Evolutionary conservation across 768 basidiomycete genomes (phyloP).

Genomic region (Tephrocybe sp.): DNA sequence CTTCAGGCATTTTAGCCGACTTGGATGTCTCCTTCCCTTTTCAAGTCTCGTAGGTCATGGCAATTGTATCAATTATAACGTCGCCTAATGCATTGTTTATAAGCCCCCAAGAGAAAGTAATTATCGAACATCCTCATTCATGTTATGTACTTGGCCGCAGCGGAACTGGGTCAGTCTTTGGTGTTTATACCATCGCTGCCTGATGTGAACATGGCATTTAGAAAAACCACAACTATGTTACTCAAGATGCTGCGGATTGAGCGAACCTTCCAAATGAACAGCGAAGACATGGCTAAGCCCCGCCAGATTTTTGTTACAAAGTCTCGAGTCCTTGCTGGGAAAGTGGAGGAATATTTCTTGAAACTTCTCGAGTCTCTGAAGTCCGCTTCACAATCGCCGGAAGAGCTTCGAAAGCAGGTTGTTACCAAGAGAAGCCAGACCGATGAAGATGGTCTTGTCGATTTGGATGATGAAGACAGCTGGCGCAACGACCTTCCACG

Average conservation of each 20-base stretch:
- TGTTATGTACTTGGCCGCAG: slow-evolving; percentile 70
- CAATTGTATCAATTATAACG: background rate
- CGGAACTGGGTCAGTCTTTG: slow-evolving; percentile 59
- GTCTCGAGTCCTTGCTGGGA: slow-evolving; percentile 60
- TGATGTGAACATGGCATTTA: slow-evolving; percentile 20
- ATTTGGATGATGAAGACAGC: slow-evolving; percentile 41
- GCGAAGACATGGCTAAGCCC: slow-evolving; percentile 39
- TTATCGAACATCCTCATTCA: slow-evolving; percentile 57
- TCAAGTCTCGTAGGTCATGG: slow-evolving; percentile 36
- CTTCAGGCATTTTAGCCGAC: slow-evolving; percentile 48
- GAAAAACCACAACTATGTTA: slow-evolving; percentile 76
- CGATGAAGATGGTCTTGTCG: slow-evolving; percentile 27
- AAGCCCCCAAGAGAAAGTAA: slow-evolving; percentile 48
- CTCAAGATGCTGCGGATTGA: slow-evolving; percentile 75
- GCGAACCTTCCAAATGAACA: slow-evolving; percentile 43
- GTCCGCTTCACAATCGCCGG: slow-evolving; percentile 30
- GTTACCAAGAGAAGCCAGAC: slow-evolving; percentile 12
- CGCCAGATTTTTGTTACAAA: slow-evolving; percentile 75
- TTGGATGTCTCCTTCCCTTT: slow-evolving; percentile 45
- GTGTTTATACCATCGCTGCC: too few species aligned
- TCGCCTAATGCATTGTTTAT: background rate
- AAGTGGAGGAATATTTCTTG: slow-evolving; percentile 66
- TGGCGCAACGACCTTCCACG: slow-evolving; percentile 45
- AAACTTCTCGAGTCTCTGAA: slow-evolving; percentile 46
- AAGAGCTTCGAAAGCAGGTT: slow-evolving; percentile 35